Base-by-base conservation (phyloP, 2,329 filamentous ascomycete genomes). In the Bipolaris zeicola region DNA sequence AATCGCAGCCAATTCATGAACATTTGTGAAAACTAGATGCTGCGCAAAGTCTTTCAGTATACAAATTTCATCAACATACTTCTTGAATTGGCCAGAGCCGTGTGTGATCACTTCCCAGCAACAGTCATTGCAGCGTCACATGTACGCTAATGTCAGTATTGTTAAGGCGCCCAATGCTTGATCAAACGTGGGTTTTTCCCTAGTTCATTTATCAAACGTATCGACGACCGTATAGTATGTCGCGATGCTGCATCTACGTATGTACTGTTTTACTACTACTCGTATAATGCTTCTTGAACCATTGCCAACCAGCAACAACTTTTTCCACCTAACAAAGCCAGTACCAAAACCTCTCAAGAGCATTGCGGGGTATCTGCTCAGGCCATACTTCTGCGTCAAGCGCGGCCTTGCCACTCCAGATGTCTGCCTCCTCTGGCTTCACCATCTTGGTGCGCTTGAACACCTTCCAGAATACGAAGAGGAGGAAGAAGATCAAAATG, bases 391-490 rank as follows among this genome's bases (percentile, higher is more conserved):
- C 76, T 6, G 75, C 79, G 67, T 82, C 80, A 37, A 82, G 62
- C 26, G 76, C 77, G 26, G 77, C 77, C 71, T 81, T 82, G 7
- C 79, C 80, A 24, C 71, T 77, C 72, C 76, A 79, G 38, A 82
- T 78, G 57, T 82, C 80, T 5, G 76, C 77, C 55, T 79, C 74
- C 0, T 62, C 67, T 18, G 75, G 65, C 51, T 75, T 75, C 57
- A 81, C 76, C 31, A 75, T 63, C 52, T 82, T 83, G 0, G 88
- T 88, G 62, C 84, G 82, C 69, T 88, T 89, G 68, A 83, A 76
- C 34, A 87, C 72, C 72, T 91, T 91, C 85, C 87, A 91, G 43
- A 85, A 80, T 11, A 82, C 60, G 64, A 83, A 91, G 7, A 83
- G 76, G 6, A 75, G 71, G 13, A 78, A 63, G 69, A 68, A 76